These are phyloP conservation scores for Sungouiella blattae DNA, from an alignment of 805 yeast species.

Conservation along the genomic window DNA sequence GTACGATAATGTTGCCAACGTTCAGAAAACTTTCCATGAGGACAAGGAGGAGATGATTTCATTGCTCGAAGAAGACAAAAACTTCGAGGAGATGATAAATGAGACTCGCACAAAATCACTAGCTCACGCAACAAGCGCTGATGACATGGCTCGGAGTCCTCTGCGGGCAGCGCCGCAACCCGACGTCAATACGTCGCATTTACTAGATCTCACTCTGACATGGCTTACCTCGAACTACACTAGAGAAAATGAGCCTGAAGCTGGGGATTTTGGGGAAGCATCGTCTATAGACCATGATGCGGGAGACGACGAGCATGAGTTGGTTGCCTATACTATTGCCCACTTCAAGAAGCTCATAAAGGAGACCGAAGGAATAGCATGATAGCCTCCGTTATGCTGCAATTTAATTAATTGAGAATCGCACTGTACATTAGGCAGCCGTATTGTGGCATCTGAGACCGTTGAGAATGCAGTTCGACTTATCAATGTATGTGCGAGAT, in stretches of 20 bases:
- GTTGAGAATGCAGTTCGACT: too few species aligned
- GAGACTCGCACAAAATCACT: slow-evolving; percentile 14
- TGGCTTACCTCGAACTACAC: slow-evolving; percentile 13
- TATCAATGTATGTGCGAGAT: too few species aligned
- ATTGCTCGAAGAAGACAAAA: slow-evolving; percentile 32
- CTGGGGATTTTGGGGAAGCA: too few species aligned
- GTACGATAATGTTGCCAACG: slow-evolving; percentile 32
- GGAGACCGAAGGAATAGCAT: slow-evolving; percentile 4
- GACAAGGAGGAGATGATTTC: slow-evolving; percentile 38
- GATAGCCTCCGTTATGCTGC: too few species aligned
- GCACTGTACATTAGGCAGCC: too few species aligned
- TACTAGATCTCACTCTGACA: slow-evolving; percentile 8
- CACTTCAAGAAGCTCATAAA: slow-evolving; percentile 30
- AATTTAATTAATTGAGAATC: too few species aligned
- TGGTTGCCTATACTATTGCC: slow-evolving; percentile 20
- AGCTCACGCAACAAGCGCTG: neutral
- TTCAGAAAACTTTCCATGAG: slow-evolving; percentile 38
- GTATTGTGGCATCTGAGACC: too few species aligned
- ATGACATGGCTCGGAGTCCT: neutral
- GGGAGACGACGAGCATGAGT: slow-evolving; percentile 15
- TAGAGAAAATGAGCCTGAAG: slow-evolving; percentile 5
- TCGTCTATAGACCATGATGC: slow-evolving; percentile 10
- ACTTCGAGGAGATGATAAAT: slow-evolving; percentile 21
- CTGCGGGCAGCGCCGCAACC: neutral
- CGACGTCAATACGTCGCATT: slow-evolving; percentile 4